These are phyloP conservation scores for Verticillium tricorpus DNA, from an alignment of 2,329 filamentous ascomycete species.

Conservation along the genomic window DNA sequence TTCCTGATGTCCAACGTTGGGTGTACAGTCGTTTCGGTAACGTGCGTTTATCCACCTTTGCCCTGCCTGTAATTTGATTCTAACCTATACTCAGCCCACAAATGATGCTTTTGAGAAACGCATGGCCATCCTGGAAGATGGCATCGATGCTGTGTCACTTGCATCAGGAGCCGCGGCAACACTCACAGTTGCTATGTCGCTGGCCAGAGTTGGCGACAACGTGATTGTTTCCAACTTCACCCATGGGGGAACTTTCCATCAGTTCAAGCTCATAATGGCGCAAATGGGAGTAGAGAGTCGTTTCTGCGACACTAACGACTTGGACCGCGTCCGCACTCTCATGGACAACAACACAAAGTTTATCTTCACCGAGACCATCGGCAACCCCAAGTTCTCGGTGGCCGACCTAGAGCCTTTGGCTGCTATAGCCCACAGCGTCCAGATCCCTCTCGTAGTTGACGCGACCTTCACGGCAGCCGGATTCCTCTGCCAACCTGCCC, in stretches of 20 bases:
- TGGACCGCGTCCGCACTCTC: conserved; percentile 71
- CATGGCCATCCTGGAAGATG: conserved; percentile 91
- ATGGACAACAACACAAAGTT: conserved; percentile 95
- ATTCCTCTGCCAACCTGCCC: conserved; percentile 81
- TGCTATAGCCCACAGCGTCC: conserved; percentile 67
- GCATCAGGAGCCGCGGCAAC: conserved; percentile 87
- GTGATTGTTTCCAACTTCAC: conserved; percentile 87
- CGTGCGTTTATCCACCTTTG: background rate
- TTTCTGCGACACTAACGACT: conserved; percentile 76
- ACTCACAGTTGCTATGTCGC: conserved; percentile 80
- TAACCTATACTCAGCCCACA: conserved; percentile 58
- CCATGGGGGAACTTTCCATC: conserved; percentile 95
- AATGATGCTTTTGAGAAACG: conserved; percentile 96
- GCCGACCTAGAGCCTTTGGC: conserved; percentile 86
- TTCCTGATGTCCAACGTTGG: conserved; percentile 30
- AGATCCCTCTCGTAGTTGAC: conserved; percentile 67
- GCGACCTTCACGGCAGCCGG: conserved; percentile 95
- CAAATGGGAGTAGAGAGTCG: conserved; percentile 82
- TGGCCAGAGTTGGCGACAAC: conserved; percentile 85
- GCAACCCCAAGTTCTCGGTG: conserved; percentile 90
- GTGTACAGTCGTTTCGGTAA: background rate
- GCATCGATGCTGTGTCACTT: conserved; percentile 78
- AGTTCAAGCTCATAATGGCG: conserved; percentile 86
- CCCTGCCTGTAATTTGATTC: background rate
- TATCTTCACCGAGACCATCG: conserved; percentile 86